Evolutionary conservation across 73 alveolate species (phyloP).

Genomic region (Paramecium tetraurelia): DNA sequence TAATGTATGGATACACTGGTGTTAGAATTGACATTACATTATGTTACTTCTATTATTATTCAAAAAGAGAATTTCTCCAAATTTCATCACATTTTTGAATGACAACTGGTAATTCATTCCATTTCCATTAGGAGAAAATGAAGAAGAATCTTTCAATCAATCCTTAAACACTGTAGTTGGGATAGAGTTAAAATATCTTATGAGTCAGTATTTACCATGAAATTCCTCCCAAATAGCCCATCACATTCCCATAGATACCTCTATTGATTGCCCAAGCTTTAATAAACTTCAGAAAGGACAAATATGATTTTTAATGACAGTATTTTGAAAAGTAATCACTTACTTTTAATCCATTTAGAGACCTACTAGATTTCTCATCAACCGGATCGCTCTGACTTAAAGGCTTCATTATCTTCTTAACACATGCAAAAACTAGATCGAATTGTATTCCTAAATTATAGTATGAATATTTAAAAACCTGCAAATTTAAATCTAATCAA

Average conservation of each 20-base stretch:
- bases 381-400: conserved; percentile 2
- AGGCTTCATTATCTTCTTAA: not conserved
- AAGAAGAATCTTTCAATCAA: conserved; percentile 89
- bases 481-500: conserved; percentile 83
- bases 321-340: conserved; percentile 78
- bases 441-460: conserved; percentile 56
- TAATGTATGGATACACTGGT: conserved; percentile 95
- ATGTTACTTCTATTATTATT: conserved; percentile 51
- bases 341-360: conserved; percentile 94
- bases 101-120: conserved; percentile 89
- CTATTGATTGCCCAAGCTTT: conserved; percentile 97
- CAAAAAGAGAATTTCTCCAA: conserved; percentile 60
- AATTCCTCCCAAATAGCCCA: conserved; percentile 97
- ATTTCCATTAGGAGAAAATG: conserved; percentile 84
- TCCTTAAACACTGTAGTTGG: conserved; percentile 81
- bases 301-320: conserved; percentile 74
- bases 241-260: conserved; percentile 91
- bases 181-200: conserved; percentile 83
- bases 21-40: conserved; percentile 86
- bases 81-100: conserved; percentile 79
- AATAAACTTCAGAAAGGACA: conserved; percentile 81
- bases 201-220: conserved; percentile 95
- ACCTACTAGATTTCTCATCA: conserved; percentile 81
- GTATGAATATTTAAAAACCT: conserved; percentile 60
- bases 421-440: conserved; percentile 89